Percentiles rank a stretch among this genome's conserved stretches.
phyloP scores from a whole-genome alignment of 345 rosid genomes.

The Aegle marmelos region DNA sequence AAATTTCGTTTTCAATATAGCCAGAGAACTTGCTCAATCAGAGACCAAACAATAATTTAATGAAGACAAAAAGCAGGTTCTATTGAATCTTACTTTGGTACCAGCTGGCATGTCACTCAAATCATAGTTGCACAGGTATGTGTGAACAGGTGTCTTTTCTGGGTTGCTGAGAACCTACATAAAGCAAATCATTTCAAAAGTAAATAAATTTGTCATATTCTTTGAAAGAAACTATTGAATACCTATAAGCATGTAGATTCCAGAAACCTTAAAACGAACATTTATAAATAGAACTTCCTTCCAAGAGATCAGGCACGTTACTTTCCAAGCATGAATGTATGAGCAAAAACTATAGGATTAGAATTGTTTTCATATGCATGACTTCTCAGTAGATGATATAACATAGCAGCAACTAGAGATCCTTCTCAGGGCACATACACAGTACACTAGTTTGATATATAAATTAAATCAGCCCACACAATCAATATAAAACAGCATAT shows the following conservation, averaged over 20 bases:
- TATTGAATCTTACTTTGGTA: slow-evolving; percentile 49
- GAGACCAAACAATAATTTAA: not conserved
- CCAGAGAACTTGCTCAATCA: not conserved
- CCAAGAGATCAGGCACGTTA: not conserved
- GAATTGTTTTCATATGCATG: not conserved
- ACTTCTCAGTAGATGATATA: not conserved
- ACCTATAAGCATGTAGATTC: not conserved
- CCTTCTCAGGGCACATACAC: not conserved
- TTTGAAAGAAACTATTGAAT: not conserved
- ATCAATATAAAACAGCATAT: not conserved
- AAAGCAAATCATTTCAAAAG: slow-evolving; percentile 5
- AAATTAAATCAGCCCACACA: not conserved
- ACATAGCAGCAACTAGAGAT: not conserved
- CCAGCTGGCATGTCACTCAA: slow-evolving; percentile 95
- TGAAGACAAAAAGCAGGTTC: not conserved
- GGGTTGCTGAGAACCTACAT: slow-evolving; percentile 96
- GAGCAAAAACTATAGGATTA: not conserved
- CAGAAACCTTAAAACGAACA: not conserved
- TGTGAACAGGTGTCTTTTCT: slow-evolving; percentile 96
- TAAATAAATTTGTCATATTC: slow-evolving; percentile 16
- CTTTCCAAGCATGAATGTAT: not conserved
- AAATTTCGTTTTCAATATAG: not conserved
- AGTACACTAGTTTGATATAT: not conserved
- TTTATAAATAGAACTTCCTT: not conserved
- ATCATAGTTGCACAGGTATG: slow-evolving; percentile 92